phyloP scores from a whole-genome alignment of 441 rosid species.

The Gossypium aridum region DNA sequence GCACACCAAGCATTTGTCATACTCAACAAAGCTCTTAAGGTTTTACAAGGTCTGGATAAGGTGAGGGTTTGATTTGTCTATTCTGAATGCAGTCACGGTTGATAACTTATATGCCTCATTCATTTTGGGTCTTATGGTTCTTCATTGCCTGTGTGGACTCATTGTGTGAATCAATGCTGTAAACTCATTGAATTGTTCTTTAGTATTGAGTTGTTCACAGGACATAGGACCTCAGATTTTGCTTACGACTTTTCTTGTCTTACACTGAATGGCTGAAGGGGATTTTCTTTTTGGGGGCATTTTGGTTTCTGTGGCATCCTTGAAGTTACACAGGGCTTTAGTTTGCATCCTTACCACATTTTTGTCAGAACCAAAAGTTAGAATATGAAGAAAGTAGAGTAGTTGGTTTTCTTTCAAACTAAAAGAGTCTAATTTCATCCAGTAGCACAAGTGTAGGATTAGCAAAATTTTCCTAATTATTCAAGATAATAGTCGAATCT shows the following conservation, averaged over 20 bases:
- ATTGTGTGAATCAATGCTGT: constrained; percentile 1
- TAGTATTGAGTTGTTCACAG: background rate
- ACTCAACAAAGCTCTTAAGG: constrained; percentile 82
- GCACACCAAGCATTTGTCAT: constrained; percentile 78
- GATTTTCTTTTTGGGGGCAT: too few relatives aligned
- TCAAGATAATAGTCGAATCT: too few relatives aligned
- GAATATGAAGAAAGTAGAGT: too few relatives aligned
- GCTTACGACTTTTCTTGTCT: too few relatives aligned
- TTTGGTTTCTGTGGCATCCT: too few relatives aligned
- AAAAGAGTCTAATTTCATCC: too few relatives aligned
- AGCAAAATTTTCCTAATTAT: background rate
- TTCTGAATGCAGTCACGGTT: background rate
- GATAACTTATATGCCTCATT: background rate
- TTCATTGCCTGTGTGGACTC: background rate
- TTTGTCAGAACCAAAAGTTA: too few relatives aligned
- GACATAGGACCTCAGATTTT: background rate
- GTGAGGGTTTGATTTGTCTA: constrained; percentile 23
- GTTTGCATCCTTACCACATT: too few relatives aligned
- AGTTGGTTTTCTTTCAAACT: too few relatives aligned
- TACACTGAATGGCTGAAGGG: too few relatives aligned
- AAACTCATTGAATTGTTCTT: background rate
- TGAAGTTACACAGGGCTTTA: too few relatives aligned
- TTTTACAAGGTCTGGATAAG: constrained; percentile 79
- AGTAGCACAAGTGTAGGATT: background rate
- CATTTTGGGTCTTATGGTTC: background rate